Conservation (phyloP, 345 rosid genomes). For the Lumnitzera racemosa region DNA sequence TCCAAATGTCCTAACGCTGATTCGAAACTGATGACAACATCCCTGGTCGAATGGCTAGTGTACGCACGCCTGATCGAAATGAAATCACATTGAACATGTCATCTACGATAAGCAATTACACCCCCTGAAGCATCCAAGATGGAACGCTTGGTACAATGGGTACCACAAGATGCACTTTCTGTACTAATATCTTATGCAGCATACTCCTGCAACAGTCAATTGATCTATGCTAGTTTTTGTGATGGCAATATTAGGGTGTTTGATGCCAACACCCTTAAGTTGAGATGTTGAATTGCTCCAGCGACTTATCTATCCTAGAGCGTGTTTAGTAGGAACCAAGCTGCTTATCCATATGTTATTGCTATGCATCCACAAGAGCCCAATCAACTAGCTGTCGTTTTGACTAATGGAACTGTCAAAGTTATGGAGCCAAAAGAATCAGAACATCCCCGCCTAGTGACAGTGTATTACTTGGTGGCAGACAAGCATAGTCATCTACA, state of each 20-base stretch:
- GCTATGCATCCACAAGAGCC: constrained; percentile 72
- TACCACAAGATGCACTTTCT: constrained; percentile 57
- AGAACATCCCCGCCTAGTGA: constrained; percentile 41
- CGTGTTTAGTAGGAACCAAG: constrained; percentile 50
- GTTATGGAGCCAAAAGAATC: constrained; percentile 68
- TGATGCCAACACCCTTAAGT: constrained; percentile 57
- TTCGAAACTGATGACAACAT: too few relatives aligned
- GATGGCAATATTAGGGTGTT: constrained; percentile 77
- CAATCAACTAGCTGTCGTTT: constrained; percentile 69
- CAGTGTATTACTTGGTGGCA: constrained; percentile 53
- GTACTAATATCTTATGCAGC: constrained; percentile 68
- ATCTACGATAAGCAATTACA: too few relatives aligned
- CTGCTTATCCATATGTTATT: constrained; percentile 54
- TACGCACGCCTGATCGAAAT: too few relatives aligned
- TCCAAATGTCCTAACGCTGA: too few relatives aligned
- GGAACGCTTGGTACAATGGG: too few relatives aligned
- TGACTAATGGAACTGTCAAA: constrained; percentile 61
- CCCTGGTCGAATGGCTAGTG: too few relatives aligned
- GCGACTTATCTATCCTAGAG: constrained; percentile 50
- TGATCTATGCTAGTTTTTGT: constrained; percentile 55
- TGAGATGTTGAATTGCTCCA: constrained; percentile 68
- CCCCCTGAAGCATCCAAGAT: too few relatives aligned
- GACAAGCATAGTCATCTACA: constrained; percentile 66
- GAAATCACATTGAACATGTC: too few relatives aligned
- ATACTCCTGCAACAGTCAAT: constrained; percentile 77